A percentile compares a stretch with the other conserved stretches of the same genome.
Evolutionary conservation across 1,284 basidiomycete genomes (phyloP).

Genomic region (Apiotrichum mycotoxinovorans): DNA sequence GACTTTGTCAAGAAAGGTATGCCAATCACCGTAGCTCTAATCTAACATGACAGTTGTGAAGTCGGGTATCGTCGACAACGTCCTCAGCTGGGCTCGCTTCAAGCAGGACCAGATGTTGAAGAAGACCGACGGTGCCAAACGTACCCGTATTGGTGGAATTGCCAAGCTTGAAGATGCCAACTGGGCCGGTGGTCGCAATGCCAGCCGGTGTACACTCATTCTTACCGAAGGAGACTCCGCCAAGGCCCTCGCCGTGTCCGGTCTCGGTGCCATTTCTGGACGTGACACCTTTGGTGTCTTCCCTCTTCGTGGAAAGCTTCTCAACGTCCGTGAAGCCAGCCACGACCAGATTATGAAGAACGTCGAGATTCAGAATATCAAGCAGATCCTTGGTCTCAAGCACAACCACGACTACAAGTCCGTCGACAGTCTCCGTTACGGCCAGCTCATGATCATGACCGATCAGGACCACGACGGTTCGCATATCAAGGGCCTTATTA

Average conservation of each 20-base stretch:
- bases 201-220: slow-evolving; percentile 86
- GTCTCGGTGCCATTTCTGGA: slow-evolving; percentile 81
- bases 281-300: slow-evolving; percentile 98
- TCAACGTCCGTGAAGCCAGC: slow-evolving; percentile 95
- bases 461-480: slow-evolving; percentile 99
- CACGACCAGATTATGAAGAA: slow-evolving; percentile 99
- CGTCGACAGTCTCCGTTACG: slow-evolving; percentile 77
- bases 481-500: slow-evolving; percentile 97
- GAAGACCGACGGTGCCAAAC: slow-evolving; percentile 93
- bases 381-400: slow-evolving; percentile 95
- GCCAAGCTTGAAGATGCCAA: slow-evolving; percentile 96
- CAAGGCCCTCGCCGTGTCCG: slow-evolving; percentile 92
- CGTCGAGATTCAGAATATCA: slow-evolving; percentile 93
- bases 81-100: slow-evolving; percentile 93
- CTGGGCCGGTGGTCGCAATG: slow-evolving; percentile 85
- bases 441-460: slow-evolving; percentile 98
- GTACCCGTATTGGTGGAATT: slow-evolving; percentile 78
- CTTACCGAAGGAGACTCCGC: slow-evolving; percentile 99
- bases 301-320: slow-evolving; percentile 90
- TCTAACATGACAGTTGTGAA: slow-evolving; percentile 65
- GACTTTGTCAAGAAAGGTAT: slow-evolving; percentile 94
- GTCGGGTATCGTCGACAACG: slow-evolving; percentile 85
- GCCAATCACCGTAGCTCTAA: slow-evolving; percentile 18
- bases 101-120: slow-evolving; percentile 95
- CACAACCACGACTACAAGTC: slow-evolving; percentile 85